Evolutionary conservation across 345 rosid genomes (phyloP).

Genomic region (Pistacia atlantica): DNA sequence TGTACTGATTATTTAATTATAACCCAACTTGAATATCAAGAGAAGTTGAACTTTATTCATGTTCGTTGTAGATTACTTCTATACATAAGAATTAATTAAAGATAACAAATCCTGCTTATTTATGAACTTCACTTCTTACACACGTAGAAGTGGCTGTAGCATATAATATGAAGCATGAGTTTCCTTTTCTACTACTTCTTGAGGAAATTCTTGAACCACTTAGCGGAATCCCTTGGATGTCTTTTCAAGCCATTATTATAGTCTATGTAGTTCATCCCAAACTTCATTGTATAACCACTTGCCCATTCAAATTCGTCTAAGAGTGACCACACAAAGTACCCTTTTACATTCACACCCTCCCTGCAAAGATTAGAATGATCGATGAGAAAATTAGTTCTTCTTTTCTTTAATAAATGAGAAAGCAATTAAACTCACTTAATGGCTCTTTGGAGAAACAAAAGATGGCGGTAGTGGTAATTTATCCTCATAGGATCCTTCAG

Average conservation of each 20-base stretch:
- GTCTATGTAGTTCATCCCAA: conserved; percentile 45
- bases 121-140: too few relatives aligned
- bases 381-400: too few relatives aligned
- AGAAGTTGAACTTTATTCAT: too few relatives aligned
- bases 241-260: conserved; percentile 38
- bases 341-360: conserved; percentile 44
- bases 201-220: conserved; percentile 48
- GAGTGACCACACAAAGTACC: conserved; percentile 48
- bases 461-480: conserved; percentile 33
- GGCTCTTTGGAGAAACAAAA: conserved; percentile 29
- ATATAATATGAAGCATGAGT: too few relatives aligned
- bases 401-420: too few relatives aligned
- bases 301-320: conserved; percentile 48
- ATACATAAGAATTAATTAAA: too few relatives aligned
- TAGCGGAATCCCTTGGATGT: conserved; percentile 43
- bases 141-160: too few relatives aligned
- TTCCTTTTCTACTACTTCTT: neutral
- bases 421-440: conserved; percentile 30
- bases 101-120: too few relatives aligned
- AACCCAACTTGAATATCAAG: too few relatives aligned
- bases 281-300: conserved; percentile 37
- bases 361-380: conserved; percentile 17
- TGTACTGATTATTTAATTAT: too few relatives aligned
- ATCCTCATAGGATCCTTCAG: conserved; percentile 43
- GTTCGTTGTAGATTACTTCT: too few relatives aligned